Conservation (phyloP, 768 basidiomycete genomes). For the Stropharia rugosoannulata region DNA sequence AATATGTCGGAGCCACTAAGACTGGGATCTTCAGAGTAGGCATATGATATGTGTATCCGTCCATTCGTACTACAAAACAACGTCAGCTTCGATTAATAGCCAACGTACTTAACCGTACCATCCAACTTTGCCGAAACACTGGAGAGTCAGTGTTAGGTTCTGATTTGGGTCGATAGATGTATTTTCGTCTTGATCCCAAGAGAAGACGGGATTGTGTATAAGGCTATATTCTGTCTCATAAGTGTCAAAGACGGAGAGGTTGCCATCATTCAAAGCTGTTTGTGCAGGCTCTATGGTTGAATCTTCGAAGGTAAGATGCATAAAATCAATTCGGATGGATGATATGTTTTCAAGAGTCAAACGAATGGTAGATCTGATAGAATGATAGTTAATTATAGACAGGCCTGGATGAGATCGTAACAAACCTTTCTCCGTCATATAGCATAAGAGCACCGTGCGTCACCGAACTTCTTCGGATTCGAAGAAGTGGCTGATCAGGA, state of each 20-base stretch:
- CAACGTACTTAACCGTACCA: conserved; percentile 59
- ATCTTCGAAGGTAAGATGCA: conserved; percentile 88
- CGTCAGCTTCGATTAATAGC: conserved; percentile 13
- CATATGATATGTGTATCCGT: conserved; percentile 82
- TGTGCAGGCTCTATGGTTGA: conserved; percentile 80
- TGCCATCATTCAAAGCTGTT: conserved; percentile 75
- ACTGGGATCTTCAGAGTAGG: conserved; percentile 53
- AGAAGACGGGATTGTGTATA: conserved; percentile 75
- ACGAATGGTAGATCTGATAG: conserved; percentile 71
- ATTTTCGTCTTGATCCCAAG: conserved; percentile 59
- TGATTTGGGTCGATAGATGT: conserved; percentile 66
- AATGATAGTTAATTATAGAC: conserved; percentile 7
- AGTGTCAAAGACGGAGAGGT: conserved; percentile 77
- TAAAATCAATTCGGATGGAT: conserved; percentile 75
- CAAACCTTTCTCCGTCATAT: conserved; percentile 90
- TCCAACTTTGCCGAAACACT: conserved; percentile 86
- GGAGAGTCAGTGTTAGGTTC: conserved; percentile 64
- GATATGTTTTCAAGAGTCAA: conserved; percentile 93
- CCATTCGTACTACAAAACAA: conserved; percentile 63
- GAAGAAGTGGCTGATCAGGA: conserved; percentile 82
- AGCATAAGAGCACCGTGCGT: conserved; percentile 95
- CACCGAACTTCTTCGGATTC: conserved; percentile 84
- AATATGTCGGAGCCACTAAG: conserved; percentile 52
- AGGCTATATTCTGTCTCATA: conserved; percentile 91
- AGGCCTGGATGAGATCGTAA: conserved; percentile 9